Base-by-base conservation (phyloP, 2,329 filamentous ascomycete species). In the Fusarium mundagurra region DNA sequence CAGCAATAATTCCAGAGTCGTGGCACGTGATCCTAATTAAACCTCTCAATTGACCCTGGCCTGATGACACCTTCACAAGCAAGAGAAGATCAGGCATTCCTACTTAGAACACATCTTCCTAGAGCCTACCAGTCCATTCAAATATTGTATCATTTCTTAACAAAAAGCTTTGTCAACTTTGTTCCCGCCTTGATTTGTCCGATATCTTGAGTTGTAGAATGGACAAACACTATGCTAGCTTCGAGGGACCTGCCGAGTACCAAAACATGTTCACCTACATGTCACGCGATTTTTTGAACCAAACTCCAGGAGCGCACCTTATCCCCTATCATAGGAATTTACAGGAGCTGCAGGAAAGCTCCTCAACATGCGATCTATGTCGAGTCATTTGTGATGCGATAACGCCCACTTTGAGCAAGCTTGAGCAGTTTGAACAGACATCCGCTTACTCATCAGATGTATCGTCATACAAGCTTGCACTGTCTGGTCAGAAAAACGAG, bases 401-500 rank as follows among this genome's bases (percentile, higher is more conserved):
- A 36, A 17, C 8, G 3, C 36, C 13, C 13, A n/a, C 5, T 38
- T 31, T 4, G 20, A 24, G 0, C 17, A 20, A 14, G 9, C 31
- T 36, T 59, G 14, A 34, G 4, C 13, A 0, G 13, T 10, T 34
- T 3, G 53, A 29, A 13, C 3, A 16, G 10, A 24, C 11, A 3
- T 38, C 3, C 0, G 4, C 6, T 24, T 9, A 20, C 9, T 14
- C 22, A n/a, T n/a, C 29, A 11, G 29, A 33, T 18, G 4, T 12
- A 22, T 24, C 12, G 17, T 14, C 5, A 20, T 33, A 33, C 11
- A 43, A 24, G 3, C 3, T 61, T 2, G 43, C 36, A 5, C 12
- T 61, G 2, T 45, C 8, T 8, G 57, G 57, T 1, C 22, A 34
- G 8, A 2, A 8, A 0, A 38, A 6, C 0, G 10, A 45, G 4